These are phyloP conservation scores for Pythium phragmiticola DNA, from an alignment of 352 stramenopile genomes.

Conservation along the genomic window DNA sequence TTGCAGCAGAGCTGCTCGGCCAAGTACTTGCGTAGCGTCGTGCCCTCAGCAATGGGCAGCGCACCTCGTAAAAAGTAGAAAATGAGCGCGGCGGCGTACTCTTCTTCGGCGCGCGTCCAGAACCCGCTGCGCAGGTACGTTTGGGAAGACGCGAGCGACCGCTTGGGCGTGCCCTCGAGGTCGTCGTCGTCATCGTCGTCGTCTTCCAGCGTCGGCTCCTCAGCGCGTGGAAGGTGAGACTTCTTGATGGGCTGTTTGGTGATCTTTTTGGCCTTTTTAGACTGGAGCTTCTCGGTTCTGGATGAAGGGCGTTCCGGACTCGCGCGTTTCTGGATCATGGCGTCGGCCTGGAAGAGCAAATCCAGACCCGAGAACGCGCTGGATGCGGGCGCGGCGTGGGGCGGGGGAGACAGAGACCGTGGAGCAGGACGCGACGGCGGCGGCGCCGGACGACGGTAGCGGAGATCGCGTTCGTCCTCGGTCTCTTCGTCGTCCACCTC, in stretches of 20 bases:
- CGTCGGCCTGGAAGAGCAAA: constrained; percentile 67
- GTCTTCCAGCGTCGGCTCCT: constrained; percentile 2
- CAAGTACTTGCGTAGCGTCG: constrained; percentile 68
- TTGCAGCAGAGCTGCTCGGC: constrained; percentile 68
- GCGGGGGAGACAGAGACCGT: background rate
- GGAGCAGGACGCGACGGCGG: background rate
- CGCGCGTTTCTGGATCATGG: constrained; percentile 50
- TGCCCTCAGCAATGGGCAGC: constrained; percentile 50
- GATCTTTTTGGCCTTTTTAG: constrained; percentile 15
- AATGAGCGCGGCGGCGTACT: constrained; percentile 62
- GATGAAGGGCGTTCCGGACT: constrained; percentile 14
- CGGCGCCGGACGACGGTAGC: background rate
- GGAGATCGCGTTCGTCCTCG: constrained; percentile 20
- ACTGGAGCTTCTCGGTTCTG: background rate
- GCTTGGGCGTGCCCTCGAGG: background rate
- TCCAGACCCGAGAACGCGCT: constrained; percentile 43
- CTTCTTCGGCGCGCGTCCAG: constrained; percentile 63
- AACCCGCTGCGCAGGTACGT: constrained; percentile 51
- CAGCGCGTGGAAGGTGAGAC: background rate
- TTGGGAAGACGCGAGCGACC: background rate
- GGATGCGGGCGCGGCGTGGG: constrained; percentile 7
- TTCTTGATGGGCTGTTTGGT: background rate
- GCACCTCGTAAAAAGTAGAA: constrained; percentile 62
- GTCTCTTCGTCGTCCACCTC: constrained; percentile 25
- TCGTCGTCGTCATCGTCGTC: constrained; percentile 16